Evolutionary conservation across 2,329 filamentous ascomycete genomes (phyloP).

Genomic region (Neonectria magnoliae): DNA sequence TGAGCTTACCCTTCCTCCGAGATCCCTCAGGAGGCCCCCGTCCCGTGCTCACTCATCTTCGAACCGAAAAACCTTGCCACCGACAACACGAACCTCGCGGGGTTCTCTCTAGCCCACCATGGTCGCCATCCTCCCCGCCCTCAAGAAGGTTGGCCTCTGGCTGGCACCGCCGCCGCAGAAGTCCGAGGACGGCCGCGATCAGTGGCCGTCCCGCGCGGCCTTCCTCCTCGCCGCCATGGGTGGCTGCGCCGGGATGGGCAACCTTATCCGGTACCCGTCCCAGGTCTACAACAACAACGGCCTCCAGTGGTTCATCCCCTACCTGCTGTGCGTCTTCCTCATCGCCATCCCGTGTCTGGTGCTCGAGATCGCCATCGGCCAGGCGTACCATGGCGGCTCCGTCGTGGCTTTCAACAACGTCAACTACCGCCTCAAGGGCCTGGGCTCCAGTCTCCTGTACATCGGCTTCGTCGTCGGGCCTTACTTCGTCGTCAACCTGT

Average conservation of each 20-base stretch:
- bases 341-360: constrained; percentile 66
- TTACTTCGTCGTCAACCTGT: constrained; percentile 65
- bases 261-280: constrained; percentile 66
- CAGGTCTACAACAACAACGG: constrained; percentile 69
- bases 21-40: not conserved
- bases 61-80: not conserved
- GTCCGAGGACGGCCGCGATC: constrained; percentile 57
- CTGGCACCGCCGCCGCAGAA: constrained; percentile 50
- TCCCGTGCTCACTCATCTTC: not conserved
- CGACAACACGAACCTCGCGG: not conserved
- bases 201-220: constrained; percentile 64
- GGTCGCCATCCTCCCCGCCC: constrained; percentile 30
- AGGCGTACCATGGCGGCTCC: constrained; percentile 65
- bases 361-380: constrained; percentile 75
- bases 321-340: constrained; percentile 63
- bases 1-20: not conserved
- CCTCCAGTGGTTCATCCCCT: constrained; percentile 69
- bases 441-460: constrained; percentile 62
- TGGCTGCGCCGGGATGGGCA: constrained; percentile 67
- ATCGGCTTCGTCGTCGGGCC: constrained; percentile 65
- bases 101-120: constrained; percentile 20
- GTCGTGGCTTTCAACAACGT: constrained; percentile 66
- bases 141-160: constrained; percentile 46
- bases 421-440: constrained; percentile 62
- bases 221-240: constrained; percentile 69